Base-by-base conservation (phyloP, 345 rosid genomes). In the Carallia brachiata region DNA sequence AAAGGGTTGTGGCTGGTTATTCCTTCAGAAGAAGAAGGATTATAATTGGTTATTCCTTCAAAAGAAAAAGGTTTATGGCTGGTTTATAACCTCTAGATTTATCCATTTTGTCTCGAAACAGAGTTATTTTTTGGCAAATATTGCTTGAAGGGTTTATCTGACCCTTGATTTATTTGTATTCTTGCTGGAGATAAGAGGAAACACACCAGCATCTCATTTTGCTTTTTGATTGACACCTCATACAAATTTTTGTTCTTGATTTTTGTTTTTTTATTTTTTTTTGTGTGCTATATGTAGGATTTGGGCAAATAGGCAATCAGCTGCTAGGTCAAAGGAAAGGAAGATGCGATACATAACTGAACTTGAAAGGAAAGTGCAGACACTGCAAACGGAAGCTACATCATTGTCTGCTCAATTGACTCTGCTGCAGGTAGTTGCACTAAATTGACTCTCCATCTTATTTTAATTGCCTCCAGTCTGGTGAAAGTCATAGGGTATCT, bases 271-370 rank as follows among this genome's bases (percentile, higher is more conserved):
- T 23, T 23, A 23, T 23, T 53, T 58, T 10, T 12, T 54, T 54
- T 48, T 54, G 18, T 65, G 28, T 27, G 15, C 40, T 34, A 18
- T 34, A 16, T 5, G 36, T 71, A 95, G 99, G 89, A 90, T 95
- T 57, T 90, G 97, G 97, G 99, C 98, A 6, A 93, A 93, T 66
- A 86, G 98, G 85, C 98, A 93, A 78, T 93, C 98, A 2, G 98
- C 98, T 13, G 98, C 97, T 34, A 82, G 97, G 78, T 94, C 97
- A 40, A 94, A 94, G 85, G 97, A 94, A 82, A 85, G 97, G 81
- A 94, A 94, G 83, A 89, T 90, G 88, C 85, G 96, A 44, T 91
- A 91, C 81, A 94, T 91, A 70, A 86, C 89, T 52, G 98, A 94
- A 82, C 96, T 94, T 52, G 98, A 94, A 72, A 77, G 91, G 77